Percentiles rank a stretch among this genome's conserved stretches.
phyloP scores from a whole-genome alignment of 2,329 filamentous ascomycete species.

The Botrytis hyacinthi region DNA sequence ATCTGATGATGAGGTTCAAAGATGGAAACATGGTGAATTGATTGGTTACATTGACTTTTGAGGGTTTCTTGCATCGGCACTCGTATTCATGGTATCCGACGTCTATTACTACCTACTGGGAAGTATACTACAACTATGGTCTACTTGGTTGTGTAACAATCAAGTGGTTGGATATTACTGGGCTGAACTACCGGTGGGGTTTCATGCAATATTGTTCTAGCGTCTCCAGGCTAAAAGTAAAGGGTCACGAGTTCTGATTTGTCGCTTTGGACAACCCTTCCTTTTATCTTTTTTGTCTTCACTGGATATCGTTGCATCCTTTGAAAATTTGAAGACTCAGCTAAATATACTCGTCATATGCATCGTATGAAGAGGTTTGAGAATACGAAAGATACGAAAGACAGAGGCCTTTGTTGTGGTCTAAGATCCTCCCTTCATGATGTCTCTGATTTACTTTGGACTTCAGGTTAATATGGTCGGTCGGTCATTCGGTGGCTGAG shows the following conservation, averaged over 20 bases:
- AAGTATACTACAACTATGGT: not conserved
- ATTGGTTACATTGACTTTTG: not conserved
- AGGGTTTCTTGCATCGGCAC: not conserved
- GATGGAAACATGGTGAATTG: not conserved
- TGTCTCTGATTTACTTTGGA: not conserved
- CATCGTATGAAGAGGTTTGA: not conserved
- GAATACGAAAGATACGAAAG: not conserved
- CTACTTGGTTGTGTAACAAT: not conserved
- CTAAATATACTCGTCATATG: not conserved
- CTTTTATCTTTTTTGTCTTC: not conserved
- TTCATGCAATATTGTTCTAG: not conserved
- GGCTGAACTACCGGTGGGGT: not conserved
- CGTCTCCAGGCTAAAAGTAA: not conserved
- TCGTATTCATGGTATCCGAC: not conserved
- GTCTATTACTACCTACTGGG: not conserved
- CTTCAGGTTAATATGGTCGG: not conserved
- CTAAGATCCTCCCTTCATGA: not conserved
- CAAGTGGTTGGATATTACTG: not conserved
- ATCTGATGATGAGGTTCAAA: not conserved
- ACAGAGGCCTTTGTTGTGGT: not conserved
- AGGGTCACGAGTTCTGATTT: slow-evolving; percentile 3
- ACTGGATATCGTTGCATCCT: not conserved
- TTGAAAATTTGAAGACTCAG: not conserved
- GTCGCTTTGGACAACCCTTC: not conserved
- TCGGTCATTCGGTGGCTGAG: not conserved